These are phyloP conservation scores for Pulicaria dysenterica DNA, from an alignment of 129 eudicot species.

Conservation along the genomic window DNA sequence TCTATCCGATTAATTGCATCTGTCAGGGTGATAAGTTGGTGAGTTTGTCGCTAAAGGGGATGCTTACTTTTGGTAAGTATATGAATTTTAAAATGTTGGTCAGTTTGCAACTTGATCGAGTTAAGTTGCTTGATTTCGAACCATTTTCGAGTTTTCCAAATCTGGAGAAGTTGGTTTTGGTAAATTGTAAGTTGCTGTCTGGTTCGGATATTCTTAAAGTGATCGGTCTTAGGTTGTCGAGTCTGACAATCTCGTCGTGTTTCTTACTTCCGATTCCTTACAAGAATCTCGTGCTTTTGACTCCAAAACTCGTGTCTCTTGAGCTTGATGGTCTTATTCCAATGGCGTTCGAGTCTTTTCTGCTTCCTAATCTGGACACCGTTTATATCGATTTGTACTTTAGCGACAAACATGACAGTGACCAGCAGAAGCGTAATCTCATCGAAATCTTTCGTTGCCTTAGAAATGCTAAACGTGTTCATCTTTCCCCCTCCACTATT, in stretches of 20 bases:
- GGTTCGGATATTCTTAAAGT: slow-evolving; percentile 27
- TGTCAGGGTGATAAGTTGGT: slow-evolving; percentile 15
- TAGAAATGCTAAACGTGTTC: slow-evolving; percentile 25
- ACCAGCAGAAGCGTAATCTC: slow-evolving; percentile 28
- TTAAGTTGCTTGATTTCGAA: slow-evolving; percentile 27
- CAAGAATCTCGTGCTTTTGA: slow-evolving; percentile 19
- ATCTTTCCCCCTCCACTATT: slow-evolving; percentile 32
- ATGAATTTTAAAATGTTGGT: not conserved
- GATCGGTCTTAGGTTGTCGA: slow-evolving; percentile 10
- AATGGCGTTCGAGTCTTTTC: slow-evolving; percentile 21
- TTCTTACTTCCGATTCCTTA: slow-evolving; percentile 32
- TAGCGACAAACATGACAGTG: not conserved
- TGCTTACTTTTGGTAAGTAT: slow-evolving; percentile 22
- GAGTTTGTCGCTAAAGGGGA: slow-evolving; percentile 29
- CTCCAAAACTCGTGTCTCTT: slow-evolving; percentile 26
- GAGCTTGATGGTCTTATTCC: slow-evolving; percentile 27
- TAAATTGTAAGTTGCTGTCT: slow-evolving; percentile 22
- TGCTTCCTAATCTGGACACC: slow-evolving; percentile 26
- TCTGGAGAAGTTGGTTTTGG: slow-evolving; percentile 31
- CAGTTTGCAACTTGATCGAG: slow-evolving; percentile 29
- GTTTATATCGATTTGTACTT: slow-evolving; percentile 25
- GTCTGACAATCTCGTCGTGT: slow-evolving; percentile 29
- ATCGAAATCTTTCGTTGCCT: slow-evolving; percentile 13
- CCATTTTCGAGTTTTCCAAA: slow-evolving; percentile 34
- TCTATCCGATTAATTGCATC: not conserved